Conservation (phyloP, 139 green algal genomes). For the Chlamydomonas eustigma region DNA sequence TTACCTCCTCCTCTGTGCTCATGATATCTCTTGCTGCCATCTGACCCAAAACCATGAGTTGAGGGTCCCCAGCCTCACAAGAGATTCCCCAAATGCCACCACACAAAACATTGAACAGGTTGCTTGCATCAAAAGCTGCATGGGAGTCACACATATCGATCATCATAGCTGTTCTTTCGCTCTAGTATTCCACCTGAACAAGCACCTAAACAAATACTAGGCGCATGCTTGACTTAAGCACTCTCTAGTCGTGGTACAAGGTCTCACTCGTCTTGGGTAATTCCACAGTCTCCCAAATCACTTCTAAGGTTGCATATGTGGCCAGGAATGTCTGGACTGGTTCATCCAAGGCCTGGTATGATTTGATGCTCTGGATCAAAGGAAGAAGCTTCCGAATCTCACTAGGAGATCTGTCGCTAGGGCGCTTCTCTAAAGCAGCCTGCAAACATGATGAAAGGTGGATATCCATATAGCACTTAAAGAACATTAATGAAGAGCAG, state of each 20-base stretch:
- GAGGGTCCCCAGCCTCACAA: slow-evolving; percentile 8
- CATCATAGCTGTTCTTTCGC: neutral
- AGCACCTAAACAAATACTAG: too few relatives aligned
- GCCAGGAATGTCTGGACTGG: slow-evolving; percentile 5
- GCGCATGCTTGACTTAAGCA: too few relatives aligned
- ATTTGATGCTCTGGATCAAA: neutral
- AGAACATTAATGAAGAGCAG: neutral
- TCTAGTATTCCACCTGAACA: too few relatives aligned
- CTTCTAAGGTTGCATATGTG: neutral
- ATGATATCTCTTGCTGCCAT: slow-evolving; percentile 7
- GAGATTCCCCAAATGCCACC: slow-evolving; percentile 8
- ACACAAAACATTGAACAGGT: slow-evolving; percentile 12
- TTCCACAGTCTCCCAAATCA: slow-evolving; percentile 20
- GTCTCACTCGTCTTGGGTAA: slow-evolving; percentile 11
- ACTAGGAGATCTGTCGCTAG: neutral
- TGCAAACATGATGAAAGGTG: neutral
- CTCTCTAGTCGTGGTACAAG: too few relatives aligned
- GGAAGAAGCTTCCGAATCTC: neutral
- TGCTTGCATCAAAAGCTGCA: slow-evolving; percentile 12
- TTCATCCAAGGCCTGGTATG: neutral
- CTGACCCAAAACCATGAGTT: slow-evolving; percentile 1
- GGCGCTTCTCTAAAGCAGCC: neutral
- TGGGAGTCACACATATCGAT: neutral
- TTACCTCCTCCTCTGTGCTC: neutral
- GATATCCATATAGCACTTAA: neutral